Percentiles rank a stretch among this genome's conserved stretches.
Conservation (phyloP, 225 moss, liverwort and hornwort species). For the Physcomitrellopsis africana region DNA sequence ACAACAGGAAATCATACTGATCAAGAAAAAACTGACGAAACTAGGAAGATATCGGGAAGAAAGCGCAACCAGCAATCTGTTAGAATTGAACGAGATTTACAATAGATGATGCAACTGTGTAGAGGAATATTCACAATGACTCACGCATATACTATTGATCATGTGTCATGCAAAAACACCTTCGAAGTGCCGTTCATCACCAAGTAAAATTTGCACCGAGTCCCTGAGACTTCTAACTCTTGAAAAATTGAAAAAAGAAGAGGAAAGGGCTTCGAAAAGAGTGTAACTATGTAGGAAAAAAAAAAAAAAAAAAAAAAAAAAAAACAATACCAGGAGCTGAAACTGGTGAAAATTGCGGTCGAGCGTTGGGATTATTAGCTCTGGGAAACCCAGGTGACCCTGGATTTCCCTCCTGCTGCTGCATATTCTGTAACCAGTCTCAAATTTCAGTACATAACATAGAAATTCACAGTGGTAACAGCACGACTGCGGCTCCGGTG, state of each 20-base stretch:
- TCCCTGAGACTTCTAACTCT: too few relatives aligned
- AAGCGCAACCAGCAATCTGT: neutral
- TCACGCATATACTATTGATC: neutral
- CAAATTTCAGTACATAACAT: neutral
- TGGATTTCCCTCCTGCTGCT: conserved; percentile 54
- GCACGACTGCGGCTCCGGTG: neutral
- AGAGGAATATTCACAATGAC: neutral
- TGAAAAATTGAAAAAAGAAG: neutral
- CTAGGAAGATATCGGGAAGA: neutral
- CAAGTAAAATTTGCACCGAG: neutral
- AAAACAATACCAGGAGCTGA: conserved; percentile 43
- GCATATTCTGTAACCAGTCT: conserved; percentile 43
- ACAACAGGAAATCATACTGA: neutral
- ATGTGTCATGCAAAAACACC: neutral
- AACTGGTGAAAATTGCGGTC: conserved; percentile 51
- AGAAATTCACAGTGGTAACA: too few relatives aligned
- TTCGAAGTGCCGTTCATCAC: neutral
- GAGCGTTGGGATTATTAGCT: conserved; percentile 38
- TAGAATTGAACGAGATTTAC: neutral
- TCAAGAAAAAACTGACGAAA: neutral
- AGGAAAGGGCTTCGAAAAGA: neutral
- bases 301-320: neutral
- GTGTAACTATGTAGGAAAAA: too few relatives aligned
- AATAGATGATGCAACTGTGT: neutral
- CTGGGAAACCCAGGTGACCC: conserved; percentile 58